Evolutionary conservation across 257 asterid species (phyloP).

Genomic region (Marsdenia floribunda): DNA sequence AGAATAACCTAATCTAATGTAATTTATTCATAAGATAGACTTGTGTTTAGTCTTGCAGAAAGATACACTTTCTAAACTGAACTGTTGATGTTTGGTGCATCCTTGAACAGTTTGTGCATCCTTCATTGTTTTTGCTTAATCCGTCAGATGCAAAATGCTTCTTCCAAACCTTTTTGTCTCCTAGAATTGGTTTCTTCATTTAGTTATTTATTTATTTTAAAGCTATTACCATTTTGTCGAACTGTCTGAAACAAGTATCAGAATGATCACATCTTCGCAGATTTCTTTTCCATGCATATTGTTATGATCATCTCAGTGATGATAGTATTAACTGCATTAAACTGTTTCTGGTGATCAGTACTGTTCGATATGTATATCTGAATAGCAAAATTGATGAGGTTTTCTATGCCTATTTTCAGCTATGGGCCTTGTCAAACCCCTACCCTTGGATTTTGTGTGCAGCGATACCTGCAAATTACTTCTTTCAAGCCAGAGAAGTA

Average conservation of each 20-base stretch:
- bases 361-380: neutral
- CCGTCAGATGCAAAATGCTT: neutral
- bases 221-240: neutral
- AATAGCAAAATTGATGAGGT: neutral
- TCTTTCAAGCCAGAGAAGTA: constrained; percentile 79
- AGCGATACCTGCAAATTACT: constrained; percentile 72
- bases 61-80: no score
- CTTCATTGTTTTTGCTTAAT: neutral
- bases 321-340: neutral
- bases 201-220: neutral
- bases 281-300: neutral
- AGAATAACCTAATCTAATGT: no score
- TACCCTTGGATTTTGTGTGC: constrained; percentile 89
- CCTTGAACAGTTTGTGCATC: neutral
- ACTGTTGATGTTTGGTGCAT: neutral
- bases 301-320: neutral
- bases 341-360: neutral
- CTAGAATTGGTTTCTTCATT: neutral
- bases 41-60: no score
- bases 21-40: no score
- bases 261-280: neutral
- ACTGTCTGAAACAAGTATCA: neutral
- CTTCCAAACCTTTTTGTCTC: neutral
- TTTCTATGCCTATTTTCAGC: constrained; percentile 43
- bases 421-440: constrained; percentile 97